These are phyloP conservation scores for Cercospora zeae-maydis DNA, from an alignment of 2,329 filamentous ascomycete species.

Conservation along the genomic window DNA sequence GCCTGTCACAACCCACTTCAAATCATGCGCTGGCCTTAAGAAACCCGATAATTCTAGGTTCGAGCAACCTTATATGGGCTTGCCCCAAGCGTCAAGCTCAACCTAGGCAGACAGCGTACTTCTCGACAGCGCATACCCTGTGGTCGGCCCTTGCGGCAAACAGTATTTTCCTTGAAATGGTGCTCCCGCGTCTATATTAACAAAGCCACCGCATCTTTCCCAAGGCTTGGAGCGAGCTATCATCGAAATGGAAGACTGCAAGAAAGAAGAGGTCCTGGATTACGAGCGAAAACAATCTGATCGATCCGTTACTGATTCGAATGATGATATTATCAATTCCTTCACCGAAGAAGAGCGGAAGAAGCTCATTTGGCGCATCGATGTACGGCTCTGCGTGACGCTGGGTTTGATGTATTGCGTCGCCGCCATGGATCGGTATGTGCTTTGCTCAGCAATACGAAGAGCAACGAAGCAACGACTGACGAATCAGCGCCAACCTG, in stretches of 20 bases:
- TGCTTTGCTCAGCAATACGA: not conserved
- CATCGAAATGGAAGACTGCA: conserved; percentile 22
- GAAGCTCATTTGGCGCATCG: conserved; percentile 66
- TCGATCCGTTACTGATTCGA: conserved; percentile 20
- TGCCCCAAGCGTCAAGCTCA: not conserved
- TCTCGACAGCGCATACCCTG: not conserved
- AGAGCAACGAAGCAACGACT: not conserved
- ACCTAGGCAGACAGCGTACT: not conserved
- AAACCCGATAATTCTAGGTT: not conserved
- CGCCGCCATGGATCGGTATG: conserved; percentile 36
- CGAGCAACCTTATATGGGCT: not conserved
- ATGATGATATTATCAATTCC: conserved; percentile 32
- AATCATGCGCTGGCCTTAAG: not conserved
- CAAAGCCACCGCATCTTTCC: not conserved
- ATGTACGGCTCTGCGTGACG: conserved; percentile 52
- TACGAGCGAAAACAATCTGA: conserved; percentile 31
- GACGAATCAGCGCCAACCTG: conserved; percentile 28
- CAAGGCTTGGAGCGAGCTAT: not conserved
- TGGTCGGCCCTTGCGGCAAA: not conserved
- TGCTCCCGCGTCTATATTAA: not conserved
- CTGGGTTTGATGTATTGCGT: conserved; percentile 43
- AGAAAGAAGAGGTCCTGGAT: conserved; percentile 24
- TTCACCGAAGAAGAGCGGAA: conserved; percentile 62
- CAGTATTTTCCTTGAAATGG: not conserved
- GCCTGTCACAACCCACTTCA: not conserved